These are phyloP conservation scores for Thraustotheca clavata DNA, from an alignment of 352 stramenopile species.

Conservation along the genomic window DNA sequence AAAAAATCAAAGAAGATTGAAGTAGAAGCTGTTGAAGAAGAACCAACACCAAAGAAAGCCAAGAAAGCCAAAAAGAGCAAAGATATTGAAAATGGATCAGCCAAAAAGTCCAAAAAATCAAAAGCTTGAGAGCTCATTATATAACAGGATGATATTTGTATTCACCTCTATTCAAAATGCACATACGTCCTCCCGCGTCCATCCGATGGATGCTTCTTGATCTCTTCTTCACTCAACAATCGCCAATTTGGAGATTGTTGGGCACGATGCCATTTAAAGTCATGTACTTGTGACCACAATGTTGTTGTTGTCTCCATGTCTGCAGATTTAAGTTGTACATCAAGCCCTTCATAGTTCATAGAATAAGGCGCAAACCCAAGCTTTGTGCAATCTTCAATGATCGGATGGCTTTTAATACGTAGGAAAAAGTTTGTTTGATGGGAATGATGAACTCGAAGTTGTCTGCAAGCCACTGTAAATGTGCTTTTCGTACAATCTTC, in stretches of 20 bases:
- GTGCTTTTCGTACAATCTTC: constrained; percentile 65
- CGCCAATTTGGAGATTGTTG: constrained; percentile 85
- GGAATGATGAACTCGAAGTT: constrained; percentile 81
- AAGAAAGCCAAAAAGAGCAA: constrained; percentile 25
- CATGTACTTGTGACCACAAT: constrained; percentile 84
- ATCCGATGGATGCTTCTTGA: not conserved
- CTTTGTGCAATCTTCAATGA: constrained; percentile 85
- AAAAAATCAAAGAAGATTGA: constrained; percentile 18
- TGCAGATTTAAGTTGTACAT: constrained; percentile 47
- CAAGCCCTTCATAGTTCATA: constrained; percentile 50
- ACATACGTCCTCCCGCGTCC: not conserved
- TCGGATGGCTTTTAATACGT: constrained; percentile 75
- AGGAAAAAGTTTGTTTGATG: constrained; percentile 64
- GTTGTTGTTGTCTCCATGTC: constrained; percentile 44
- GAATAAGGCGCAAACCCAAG: constrained; percentile 75
- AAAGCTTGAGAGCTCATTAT: constrained; percentile 23
- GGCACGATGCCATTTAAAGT: constrained; percentile 87
- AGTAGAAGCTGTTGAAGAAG: not conserved
- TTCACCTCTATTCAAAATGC: not conserved
- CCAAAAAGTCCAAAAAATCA: constrained; percentile 27
- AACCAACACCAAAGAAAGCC: constrained; percentile 13
- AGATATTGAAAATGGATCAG: constrained; percentile 29
- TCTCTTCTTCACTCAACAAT: constrained; percentile 46
- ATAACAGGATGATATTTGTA: not conserved
- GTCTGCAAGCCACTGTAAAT: constrained; percentile 75